A percentile compares a stretch with the other conserved stretches of the same genome.
Conservation (phyloP, 2,329 filamentous ascomycete species). For the Metarhizium sp. region DNA sequence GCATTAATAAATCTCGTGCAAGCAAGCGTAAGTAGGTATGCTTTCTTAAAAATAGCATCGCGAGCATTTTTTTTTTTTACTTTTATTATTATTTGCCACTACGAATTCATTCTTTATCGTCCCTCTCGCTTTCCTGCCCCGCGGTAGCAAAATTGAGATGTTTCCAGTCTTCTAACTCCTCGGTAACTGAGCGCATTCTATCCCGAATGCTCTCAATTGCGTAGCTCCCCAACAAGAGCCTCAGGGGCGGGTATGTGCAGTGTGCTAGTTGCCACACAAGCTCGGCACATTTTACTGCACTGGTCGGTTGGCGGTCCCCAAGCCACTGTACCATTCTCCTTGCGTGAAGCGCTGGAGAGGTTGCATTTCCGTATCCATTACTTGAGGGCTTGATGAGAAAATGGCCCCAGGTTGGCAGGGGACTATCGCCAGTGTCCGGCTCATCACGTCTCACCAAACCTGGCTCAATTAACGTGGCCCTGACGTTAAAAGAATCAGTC, state of each 20-base stretch:
- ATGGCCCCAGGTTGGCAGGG: conserved; percentile 77
- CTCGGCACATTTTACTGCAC: conserved; percentile 86
- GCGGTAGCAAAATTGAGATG: conserved; percentile 58
- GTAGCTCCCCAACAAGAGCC: conserved; percentile 83
- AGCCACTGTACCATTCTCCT: conserved; percentile 91
- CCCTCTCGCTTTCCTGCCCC: not conserved
- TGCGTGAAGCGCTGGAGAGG: conserved; percentile 79
- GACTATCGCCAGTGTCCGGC: conserved; percentile 43
- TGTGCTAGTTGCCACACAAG: conserved; percentile 91
- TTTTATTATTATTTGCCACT: not conserved
- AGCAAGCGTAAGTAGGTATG: too few species aligned
- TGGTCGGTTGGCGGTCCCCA: conserved; percentile 83
- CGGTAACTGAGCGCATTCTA: conserved; percentile 78
- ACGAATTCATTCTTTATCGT: not conserved
- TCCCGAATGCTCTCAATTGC: conserved; percentile 95
- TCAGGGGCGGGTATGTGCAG: conserved; percentile 83
- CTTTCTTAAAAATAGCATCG: too few species aligned
- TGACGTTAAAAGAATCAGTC: conserved; percentile 83
- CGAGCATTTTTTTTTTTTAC: too few species aligned
- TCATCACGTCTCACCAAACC: conserved; percentile 85
- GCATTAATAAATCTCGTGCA: too few species aligned
- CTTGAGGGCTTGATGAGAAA: conserved; percentile 84
- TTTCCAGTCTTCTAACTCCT: conserved; percentile 93
- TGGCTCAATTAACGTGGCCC: conserved; percentile 86
- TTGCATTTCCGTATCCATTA: conserved; percentile 67